Evolutionary conservation across 805 yeast species (phyloP).

Genomic region (Sugiyamaella qingdaonensis): DNA sequence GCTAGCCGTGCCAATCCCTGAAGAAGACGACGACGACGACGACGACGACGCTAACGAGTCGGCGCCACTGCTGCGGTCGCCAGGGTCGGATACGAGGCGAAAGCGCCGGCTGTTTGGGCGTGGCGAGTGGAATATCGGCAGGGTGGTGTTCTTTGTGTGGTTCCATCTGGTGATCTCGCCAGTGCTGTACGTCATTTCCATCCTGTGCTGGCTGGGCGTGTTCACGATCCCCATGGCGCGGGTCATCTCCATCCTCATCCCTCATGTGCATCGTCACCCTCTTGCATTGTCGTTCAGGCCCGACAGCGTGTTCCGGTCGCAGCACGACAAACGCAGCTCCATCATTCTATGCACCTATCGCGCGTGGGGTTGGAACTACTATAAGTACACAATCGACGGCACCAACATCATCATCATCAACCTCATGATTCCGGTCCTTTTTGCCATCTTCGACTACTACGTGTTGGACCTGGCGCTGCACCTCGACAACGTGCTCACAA

Average conservation of each 20-base stretch:
- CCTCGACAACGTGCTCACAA: constrained; percentile 44
- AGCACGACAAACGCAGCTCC: constrained; percentile 40
- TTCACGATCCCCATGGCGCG: constrained; percentile 94
- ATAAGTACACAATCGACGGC: constrained; percentile 94
- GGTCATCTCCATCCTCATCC: constrained; percentile 59
- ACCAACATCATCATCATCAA: constrained; percentile 91
- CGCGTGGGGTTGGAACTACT: constrained; percentile 87
- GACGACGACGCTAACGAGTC: constrained; percentile 9
- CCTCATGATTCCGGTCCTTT: constrained; percentile 69
- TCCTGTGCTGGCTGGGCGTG: constrained; percentile 74
- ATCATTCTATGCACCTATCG: constrained; percentile 86
- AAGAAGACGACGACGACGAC: not conserved
- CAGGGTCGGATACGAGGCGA: constrained; percentile 4
- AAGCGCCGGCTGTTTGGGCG: constrained; percentile 71
- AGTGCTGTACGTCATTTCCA: constrained; percentile 48
- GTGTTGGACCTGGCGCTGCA: constrained; percentile 49
- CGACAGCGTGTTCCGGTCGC: constrained; percentile 29
- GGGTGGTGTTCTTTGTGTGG: constrained; percentile 67
- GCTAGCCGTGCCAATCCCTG: not conserved
- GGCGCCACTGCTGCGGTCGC: constrained; percentile 8
- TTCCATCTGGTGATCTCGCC: constrained; percentile 74
- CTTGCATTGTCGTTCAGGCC: constrained; percentile 75
- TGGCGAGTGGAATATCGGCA: constrained; percentile 84
- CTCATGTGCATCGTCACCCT: constrained; percentile 86
- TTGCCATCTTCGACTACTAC: constrained; percentile 77